Evolutionary conservation across 345 rosid species (phyloP).

Genomic region (Microcos paniculata): DNA sequence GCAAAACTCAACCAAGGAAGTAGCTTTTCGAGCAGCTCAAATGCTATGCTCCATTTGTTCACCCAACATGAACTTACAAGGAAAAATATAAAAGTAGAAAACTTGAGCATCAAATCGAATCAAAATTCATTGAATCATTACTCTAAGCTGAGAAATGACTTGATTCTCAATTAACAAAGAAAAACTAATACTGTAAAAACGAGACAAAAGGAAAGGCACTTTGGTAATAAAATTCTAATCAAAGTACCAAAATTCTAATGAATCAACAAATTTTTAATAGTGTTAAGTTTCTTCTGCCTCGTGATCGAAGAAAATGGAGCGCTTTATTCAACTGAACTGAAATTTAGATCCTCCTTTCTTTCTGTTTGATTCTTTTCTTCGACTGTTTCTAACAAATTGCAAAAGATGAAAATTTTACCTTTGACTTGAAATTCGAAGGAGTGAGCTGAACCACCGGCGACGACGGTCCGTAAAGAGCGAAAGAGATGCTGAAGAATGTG

Average conservation of each 20-base stretch:
- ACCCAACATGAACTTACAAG: background rate
- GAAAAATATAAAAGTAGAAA: background rate
- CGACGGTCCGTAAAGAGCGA: constrained; percentile 86
- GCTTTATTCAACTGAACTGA: background rate
- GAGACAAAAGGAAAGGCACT: background rate
- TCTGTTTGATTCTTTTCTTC: background rate
- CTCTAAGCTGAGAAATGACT: background rate
- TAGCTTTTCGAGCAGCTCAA: background rate
- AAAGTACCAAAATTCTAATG: background rate
- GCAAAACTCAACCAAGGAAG: background rate
- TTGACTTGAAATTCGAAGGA: constrained; percentile 94
- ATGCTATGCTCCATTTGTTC: background rate
- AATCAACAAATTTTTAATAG: background rate
- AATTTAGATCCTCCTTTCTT: background rate
- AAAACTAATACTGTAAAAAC: background rate
- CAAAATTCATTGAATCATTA: background rate
- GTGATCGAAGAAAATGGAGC: background rate
- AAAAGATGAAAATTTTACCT: constrained; percentile 44
- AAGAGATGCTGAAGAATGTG: constrained; percentile 27
- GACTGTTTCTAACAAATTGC: background rate
- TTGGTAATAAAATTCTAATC: background rate
- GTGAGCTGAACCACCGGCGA: constrained; percentile 96
- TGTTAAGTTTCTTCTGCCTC: background rate
- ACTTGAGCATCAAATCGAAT: background rate
- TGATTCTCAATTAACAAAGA: background rate